Evolutionary conservation across 441 rosid species (phyloP).

Genomic region (Biscutella laevigata): DNA sequence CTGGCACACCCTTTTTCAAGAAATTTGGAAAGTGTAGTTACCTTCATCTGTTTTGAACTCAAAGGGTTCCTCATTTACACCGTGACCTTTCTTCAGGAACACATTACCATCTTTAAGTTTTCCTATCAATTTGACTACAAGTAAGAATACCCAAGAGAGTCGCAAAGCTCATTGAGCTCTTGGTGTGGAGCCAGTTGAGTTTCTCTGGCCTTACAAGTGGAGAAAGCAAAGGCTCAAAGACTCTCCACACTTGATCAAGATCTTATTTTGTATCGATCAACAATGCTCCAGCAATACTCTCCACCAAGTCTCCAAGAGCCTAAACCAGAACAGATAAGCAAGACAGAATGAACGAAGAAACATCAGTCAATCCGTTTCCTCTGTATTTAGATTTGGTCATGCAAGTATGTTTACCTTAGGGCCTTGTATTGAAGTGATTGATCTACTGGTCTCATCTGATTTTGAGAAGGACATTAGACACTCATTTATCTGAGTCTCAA

Average conservation of each 20-base stretch:
- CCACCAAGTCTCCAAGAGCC: conserved; percentile 93
- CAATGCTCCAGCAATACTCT: conserved; percentile 85
- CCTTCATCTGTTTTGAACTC: conserved; percentile 82
- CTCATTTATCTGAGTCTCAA: conserved; percentile 50
- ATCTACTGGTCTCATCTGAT: conserved; percentile 32
- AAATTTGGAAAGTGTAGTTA: conserved; percentile 11
- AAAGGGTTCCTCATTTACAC: conserved; percentile 40
- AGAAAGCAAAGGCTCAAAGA: conserved; percentile 65
- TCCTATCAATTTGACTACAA: conserved; percentile 66
- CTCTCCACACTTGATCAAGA: conserved; percentile 73
- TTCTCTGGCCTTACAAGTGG: conserved; percentile 81
- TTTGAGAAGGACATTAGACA: conserved; percentile 40
- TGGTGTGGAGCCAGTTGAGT: conserved; percentile 78
- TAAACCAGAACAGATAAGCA: conserved; percentile 28
- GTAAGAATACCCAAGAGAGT: conserved; percentile 51
- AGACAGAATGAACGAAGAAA: too few relatives aligned
- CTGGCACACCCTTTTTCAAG: background rate
- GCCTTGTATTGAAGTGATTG: conserved; percentile 40
- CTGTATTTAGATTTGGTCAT: background rate
- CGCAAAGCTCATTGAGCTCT: conserved; percentile 66
- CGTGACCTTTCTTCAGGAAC: conserved; percentile 63
- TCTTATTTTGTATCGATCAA: conserved; percentile 58
- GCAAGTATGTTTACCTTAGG: conserved; percentile 54
- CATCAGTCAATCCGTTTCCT: background rate
- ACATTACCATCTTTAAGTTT: conserved; percentile 68